phyloP scores from a whole-genome alignment of 1,284 basidiomycete genomes.

The Ganoderma lingzhi region DNA sequence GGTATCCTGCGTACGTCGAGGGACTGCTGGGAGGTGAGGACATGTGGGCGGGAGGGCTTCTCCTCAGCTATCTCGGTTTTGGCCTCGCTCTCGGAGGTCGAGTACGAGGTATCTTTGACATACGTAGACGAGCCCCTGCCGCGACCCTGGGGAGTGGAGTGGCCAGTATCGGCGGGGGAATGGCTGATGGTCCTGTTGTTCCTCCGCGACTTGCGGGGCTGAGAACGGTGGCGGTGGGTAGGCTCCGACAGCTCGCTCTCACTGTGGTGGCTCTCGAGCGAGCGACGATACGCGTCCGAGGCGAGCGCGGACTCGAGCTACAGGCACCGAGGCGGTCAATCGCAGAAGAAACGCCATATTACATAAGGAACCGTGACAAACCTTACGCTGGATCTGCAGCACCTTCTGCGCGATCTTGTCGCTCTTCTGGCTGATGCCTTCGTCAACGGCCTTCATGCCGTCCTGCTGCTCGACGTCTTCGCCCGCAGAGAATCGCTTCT shows the following conservation, averaged over 20 bases:
- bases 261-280: slow-evolving; percentile 49
- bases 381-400: slow-evolving; percentile 84
- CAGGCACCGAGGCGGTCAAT: slow-evolving; percentile 3
- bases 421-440: slow-evolving; percentile 82
- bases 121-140: slow-evolving; percentile 13
- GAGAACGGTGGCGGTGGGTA: slow-evolving; percentile 28
- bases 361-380: slow-evolving; percentile 40
- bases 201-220: slow-evolving; percentile 30
- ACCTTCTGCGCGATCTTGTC: slow-evolving; percentile 87
- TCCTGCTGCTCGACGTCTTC: slow-evolving; percentile 69
- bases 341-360: slow-evolving; percentile 15
- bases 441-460: slow-evolving; percentile 83
- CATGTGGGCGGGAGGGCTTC: slow-evolving; percentile 23
- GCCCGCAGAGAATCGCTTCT: slow-evolving; percentile 79
- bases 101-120: slow-evolving; percentile 15
- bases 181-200: slow-evolving; percentile 30
- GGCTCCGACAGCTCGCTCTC: slow-evolving; percentile 55
- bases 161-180: slow-evolving; percentile 31
- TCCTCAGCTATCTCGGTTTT: slow-evolving; percentile 31
- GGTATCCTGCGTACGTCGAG: slow-evolving; percentile 46
- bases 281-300: slow-evolving; percentile 58
- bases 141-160: slow-evolving; percentile 31
- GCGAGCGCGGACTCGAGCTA: slow-evolving; percentile 79
- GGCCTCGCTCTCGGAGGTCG: slow-evolving; percentile 27
- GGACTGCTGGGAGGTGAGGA: slow-evolving; percentile 25